phyloP scores from a whole-genome alignment of 768 basidiomycete genomes.

The Amanita exitialis region DNA sequence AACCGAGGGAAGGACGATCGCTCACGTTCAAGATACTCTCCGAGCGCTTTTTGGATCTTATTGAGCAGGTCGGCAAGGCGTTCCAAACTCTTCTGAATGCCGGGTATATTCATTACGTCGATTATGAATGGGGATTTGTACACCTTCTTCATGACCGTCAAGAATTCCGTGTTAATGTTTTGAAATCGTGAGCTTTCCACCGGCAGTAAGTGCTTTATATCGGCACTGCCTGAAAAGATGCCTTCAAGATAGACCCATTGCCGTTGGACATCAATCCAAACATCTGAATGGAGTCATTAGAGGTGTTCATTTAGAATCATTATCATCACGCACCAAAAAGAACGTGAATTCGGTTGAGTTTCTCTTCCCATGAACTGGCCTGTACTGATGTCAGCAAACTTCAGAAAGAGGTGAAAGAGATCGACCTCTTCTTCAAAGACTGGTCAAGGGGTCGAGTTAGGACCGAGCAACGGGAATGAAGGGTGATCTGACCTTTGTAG shows the following conservation, averaged over 20 bases:
- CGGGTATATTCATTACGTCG: constrained; percentile 93
- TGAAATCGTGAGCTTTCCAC: constrained; percentile 97
- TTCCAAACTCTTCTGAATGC: constrained; percentile 95
- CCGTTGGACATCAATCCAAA: constrained; percentile 99
- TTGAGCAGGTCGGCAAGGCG: constrained; percentile 91
- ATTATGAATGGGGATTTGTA: constrained; percentile 98
- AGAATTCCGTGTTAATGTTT: constrained; percentile 97
- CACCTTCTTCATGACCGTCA: constrained; percentile 98
- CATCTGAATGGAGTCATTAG: constrained; percentile 40
- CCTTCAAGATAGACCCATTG: constrained; percentile 99
- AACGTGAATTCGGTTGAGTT: constrained; percentile 92
- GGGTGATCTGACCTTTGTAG: constrained; percentile 64
- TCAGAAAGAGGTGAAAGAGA: neutral
- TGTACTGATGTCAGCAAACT: constrained; percentile 16
- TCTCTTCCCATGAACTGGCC: constrained; percentile 94
- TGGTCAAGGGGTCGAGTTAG: constrained; percentile 14
- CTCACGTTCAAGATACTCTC: constrained; percentile 97
- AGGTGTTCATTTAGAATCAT: neutral
- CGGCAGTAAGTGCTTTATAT: constrained; percentile 97
- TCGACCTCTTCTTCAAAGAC: constrained; percentile 83
- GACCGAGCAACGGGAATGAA: neutral
- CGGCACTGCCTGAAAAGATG: constrained; percentile 98
- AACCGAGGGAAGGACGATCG: constrained; percentile 97
- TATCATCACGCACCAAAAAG: constrained; percentile 61
- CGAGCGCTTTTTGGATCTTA: constrained; percentile 98